These are phyloP conservation scores for Pouteria campechiana DNA, from an alignment of 179 eudicot genomes.

Conservation along the genomic window DNA sequence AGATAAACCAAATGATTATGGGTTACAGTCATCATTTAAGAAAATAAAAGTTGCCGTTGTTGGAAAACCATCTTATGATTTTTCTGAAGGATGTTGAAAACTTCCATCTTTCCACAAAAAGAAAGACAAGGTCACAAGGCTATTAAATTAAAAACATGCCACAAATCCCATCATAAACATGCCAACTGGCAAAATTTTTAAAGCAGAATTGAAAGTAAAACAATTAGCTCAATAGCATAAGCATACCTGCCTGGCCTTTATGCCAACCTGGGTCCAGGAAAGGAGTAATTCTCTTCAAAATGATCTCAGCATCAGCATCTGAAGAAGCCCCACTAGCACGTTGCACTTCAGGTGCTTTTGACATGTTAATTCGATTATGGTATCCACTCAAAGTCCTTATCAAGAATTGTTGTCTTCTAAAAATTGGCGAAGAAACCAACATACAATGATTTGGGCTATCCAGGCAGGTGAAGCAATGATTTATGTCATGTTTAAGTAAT, in stretches of 20 bases:
- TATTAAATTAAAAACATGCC: neutral
- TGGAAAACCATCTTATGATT: no score
- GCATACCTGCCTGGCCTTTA: slow-evolving; percentile 94
- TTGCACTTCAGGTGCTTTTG: slow-evolving; percentile 4
- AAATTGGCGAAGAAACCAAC: slow-evolving; percentile 30
- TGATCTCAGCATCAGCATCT: slow-evolving; percentile 51
- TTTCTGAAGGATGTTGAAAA: neutral
- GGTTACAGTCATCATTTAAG: no score
- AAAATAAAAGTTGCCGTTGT: no score
- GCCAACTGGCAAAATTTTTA: neutral
- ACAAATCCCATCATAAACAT: neutral
- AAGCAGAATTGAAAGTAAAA: neutral
- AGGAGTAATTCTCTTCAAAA: slow-evolving; percentile 70
- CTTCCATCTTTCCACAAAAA: neutral
- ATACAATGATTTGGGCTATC: slow-evolving; percentile 16
- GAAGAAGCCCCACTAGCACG: slow-evolving; percentile 10
- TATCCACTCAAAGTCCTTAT: slow-evolving; percentile 40
- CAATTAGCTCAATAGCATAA: neutral
- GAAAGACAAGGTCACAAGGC: neutral
- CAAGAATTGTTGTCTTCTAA: slow-evolving; percentile 61
- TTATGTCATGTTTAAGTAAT: no score
- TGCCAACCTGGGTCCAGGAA: slow-evolving; percentile 48
- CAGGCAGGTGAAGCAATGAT: no score
- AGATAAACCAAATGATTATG: no score
- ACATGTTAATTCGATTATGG: slow-evolving; percentile 7